Base-by-base conservation (phyloP, 2,329 filamentous ascomycete genomes). In the Arthrobotrys pseudoclavata region DNA sequence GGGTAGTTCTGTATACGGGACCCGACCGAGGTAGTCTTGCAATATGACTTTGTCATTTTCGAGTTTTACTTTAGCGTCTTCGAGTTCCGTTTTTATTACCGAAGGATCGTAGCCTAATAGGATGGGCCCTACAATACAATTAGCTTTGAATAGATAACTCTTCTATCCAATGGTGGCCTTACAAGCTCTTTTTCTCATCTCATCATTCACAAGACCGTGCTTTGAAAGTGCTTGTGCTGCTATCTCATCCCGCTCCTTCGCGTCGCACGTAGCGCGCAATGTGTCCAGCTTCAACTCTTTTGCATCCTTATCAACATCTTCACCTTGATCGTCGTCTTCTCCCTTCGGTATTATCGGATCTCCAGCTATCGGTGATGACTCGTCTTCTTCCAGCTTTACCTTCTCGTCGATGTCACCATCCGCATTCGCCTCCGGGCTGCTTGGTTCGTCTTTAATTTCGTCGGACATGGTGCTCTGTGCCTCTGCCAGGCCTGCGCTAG, bases 1-100 rank as follows among this genome's bases (percentile, higher is more conserved):
- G 31, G 91, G 88, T 47, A 97, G 85, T 86, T 82, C 79, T 7
- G 66, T 63, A 50, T 70, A 62, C 3, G 76, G 31, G 4, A 37
- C 34, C 15, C 81, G 79, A 15, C 76, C 69, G 1, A 79, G 64
- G 42, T 81, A 68, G n/a, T 69, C 79, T 31, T 63, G 68, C 6
- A 68, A 34, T 18, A 67, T 45, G 22, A 67, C 13, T 24, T 50
- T 64, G 20, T 48, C 75, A 29, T 78, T 6, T 69, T 55, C 13
- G 15, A 63, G n/a, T 72, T 74, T 70, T 82, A 79, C 10, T 83
- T 79, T 47, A 79, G 69, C 42, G 42, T 57, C 20, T 79, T 76
- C 40, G 57, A 57, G 52, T 77, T 80, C 62, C 24, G 70, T 53
- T 76, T 78, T 55, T 64, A 74, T 61, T 61, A 55, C 29, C 81